These are phyloP conservation scores for Leccinellum luteum DNA, from an alignment of 768 basidiomycete genomes.

Conservation along the genomic window DNA sequence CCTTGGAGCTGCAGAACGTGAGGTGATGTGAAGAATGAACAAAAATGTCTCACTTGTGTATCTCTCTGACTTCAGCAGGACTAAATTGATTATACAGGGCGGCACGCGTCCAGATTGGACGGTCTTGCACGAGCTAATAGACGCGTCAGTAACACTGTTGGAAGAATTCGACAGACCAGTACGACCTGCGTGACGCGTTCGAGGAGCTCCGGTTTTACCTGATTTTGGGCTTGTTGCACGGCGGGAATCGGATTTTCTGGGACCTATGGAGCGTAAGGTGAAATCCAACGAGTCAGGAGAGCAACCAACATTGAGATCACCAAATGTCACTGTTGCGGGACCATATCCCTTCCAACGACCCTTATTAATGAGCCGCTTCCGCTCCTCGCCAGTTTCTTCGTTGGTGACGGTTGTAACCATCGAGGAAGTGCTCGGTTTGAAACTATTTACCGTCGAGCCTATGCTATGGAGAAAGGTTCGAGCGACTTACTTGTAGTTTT, in stretches of 20 bases:
- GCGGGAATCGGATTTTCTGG: constrained; percentile 61
- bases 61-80: constrained; percentile 61
- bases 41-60: constrained; percentile 60
- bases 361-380: constrained; percentile 78
- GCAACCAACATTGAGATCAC: constrained; percentile 45
- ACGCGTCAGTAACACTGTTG: constrained; percentile 8
- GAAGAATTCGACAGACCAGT: neutral
- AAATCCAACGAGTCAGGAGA: neutral
- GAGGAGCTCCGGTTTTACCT: constrained; percentile 54
- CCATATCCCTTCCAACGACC: constrained; percentile 86
- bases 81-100: constrained; percentile 83
- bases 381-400: constrained; percentile 78
- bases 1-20: constrained; percentile 60
- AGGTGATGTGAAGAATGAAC: neutral
- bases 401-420: constrained; percentile 63
- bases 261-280: constrained; percentile 38
- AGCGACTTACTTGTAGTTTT: constrained; percentile 68
- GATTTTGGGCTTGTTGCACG: constrained; percentile 57
- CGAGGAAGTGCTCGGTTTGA: constrained; percentile 75
- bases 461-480: neutral
- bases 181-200: constrained; percentile 52
- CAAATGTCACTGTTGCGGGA: constrained; percentile 66
- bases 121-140: constrained; percentile 62
- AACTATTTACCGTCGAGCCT: constrained; percentile 41
- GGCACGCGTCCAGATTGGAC: constrained; percentile 89